Conservation (phyloP, 2,329 filamentous ascomycete genomes). For the Sclerotinia minor region DNA sequence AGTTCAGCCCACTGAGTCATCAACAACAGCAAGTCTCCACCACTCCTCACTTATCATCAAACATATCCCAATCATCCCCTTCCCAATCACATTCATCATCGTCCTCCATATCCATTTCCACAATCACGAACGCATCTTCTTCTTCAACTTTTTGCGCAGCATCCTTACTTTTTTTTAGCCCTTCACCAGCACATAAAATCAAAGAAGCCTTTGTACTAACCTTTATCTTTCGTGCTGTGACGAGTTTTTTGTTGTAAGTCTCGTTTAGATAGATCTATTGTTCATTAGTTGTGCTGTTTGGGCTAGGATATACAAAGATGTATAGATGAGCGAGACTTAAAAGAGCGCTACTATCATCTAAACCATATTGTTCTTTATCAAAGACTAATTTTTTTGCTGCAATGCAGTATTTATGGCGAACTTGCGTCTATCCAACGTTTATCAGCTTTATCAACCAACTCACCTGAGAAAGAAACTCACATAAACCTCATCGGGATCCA, state of each 20-base stretch:
- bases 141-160: neutral
- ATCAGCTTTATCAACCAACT: neutral
- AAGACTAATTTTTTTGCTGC: neutral
- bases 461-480: neutral
- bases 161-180: neutral
- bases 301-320: no score
- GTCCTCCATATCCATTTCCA: neutral
- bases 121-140: constrained; percentile 9
- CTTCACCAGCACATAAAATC: neutral
- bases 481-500: neutral
- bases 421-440: neutral
- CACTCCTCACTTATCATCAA: no score
- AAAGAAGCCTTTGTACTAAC: neutral
- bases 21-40: fast-evolving
- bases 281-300: neutral
- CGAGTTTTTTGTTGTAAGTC: neutral
- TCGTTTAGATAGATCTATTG: neutral
- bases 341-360: neutral
- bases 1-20: no score
- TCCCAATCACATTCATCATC: neutral
- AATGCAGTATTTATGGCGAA: neutral
- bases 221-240: neutral
- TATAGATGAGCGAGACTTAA: neutral
- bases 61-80: constrained; percentile 3
- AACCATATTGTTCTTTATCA: neutral